These are phyloP conservation scores for Cornus florida DNA, from an alignment of 148 eudicot genomes.

Conservation along the genomic window DNA sequence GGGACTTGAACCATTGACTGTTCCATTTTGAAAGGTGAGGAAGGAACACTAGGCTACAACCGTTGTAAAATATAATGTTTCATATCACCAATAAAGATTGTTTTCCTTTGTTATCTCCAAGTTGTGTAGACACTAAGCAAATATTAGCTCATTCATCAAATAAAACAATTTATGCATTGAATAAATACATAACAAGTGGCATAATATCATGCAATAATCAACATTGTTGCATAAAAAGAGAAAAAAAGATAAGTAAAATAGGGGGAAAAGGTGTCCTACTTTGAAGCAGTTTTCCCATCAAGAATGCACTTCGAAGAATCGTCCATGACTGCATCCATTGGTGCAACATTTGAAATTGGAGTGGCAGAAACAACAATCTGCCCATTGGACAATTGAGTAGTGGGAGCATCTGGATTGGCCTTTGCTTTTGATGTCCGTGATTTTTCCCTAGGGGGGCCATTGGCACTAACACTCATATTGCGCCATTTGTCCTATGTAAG, in stretches of 20 bases:
- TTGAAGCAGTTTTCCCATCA: slow-evolving; percentile 61
- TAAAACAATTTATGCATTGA: too few relatives aligned
- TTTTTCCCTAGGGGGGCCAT: slow-evolving; percentile 65
- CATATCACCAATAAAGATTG: too few relatives aligned
- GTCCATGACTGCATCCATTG: slow-evolving; percentile 46
- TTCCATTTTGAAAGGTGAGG: too few relatives aligned
- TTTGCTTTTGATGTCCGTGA: slow-evolving; percentile 52
- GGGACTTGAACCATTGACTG: too few relatives aligned
- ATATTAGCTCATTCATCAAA: too few relatives aligned
- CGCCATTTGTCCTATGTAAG: slow-evolving; percentile 87
- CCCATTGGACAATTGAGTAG: slow-evolving; percentile 28
- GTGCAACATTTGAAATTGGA: slow-evolving; percentile 33
- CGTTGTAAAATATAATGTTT: too few relatives aligned
- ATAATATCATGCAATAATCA: background rate
- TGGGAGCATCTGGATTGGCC: slow-evolving; percentile 41
- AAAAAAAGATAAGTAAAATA: slow-evolving; percentile 3
- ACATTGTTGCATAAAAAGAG: background rate
- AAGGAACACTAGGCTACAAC: too few relatives aligned
- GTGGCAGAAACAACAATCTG: slow-evolving; percentile 28
- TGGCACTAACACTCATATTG: slow-evolving; percentile 75
- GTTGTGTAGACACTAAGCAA: too few relatives aligned
- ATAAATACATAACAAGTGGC: too few relatives aligned
- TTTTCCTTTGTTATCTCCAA: too few relatives aligned
- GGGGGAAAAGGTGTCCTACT: slow-evolving; percentile 30
- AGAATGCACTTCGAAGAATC: slow-evolving; percentile 52